Conservation (phyloP, 2,329 filamentous ascomycete genomes). For the Scedosporium dehoogii region DNA sequence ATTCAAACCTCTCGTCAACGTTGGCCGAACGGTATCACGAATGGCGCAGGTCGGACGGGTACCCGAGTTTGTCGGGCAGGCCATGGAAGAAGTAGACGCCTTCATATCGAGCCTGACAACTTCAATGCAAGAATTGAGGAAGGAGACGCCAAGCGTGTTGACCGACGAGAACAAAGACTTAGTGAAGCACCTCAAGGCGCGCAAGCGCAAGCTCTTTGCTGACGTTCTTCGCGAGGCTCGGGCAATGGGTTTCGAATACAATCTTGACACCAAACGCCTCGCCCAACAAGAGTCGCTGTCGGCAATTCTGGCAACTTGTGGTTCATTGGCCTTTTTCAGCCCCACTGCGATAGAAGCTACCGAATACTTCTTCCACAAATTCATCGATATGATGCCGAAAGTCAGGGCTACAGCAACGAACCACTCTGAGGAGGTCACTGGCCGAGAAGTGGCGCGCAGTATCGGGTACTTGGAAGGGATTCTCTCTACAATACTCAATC, state of each 20-base stretch:
- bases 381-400: constrained; percentile 62
- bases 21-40: constrained; percentile 57
- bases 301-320: constrained; percentile 53
- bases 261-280: constrained; percentile 65
- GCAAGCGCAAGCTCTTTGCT: constrained; percentile 83
- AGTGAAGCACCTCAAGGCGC: constrained; percentile 81
- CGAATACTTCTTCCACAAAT: constrained; percentile 69
- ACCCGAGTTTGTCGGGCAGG: constrained; percentile 41
- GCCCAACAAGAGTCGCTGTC: constrained; percentile 63
- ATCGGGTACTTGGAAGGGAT: constrained; percentile 82
- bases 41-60: constrained; percentile 58
- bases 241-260: constrained; percentile 82
- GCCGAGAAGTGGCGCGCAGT: constrained; percentile 68
- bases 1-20: constrained; percentile 61
- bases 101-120: constrained; percentile 62
- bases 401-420: constrained; percentile 58
- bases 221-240: constrained; percentile 76
- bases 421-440: constrained; percentile 77
- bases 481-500: constrained; percentile 52
- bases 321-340: constrained; percentile 24
- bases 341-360: constrained; percentile 20
- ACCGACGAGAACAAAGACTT: constrained; percentile 78
- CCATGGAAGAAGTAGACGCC: constrained; percentile 48
- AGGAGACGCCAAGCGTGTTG: constrained; percentile 70
- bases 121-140: constrained; percentile 64